Conservation (phyloP, 306 rosid genomes). For the Inga leiocalycina region DNA sequence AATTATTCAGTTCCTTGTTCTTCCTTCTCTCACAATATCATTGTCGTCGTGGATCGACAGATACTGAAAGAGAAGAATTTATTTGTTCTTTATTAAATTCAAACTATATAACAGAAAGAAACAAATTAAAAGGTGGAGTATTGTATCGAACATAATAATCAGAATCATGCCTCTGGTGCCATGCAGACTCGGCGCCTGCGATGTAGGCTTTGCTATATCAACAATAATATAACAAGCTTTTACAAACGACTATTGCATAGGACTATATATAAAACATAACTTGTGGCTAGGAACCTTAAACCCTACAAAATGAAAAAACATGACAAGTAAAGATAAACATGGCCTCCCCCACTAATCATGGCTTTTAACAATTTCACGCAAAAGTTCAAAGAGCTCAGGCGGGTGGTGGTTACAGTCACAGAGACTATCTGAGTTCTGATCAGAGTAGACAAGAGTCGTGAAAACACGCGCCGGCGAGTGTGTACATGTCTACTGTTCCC, state of each 20-base stretch:
- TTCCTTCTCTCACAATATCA: not conserved
- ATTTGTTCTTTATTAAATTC: not conserved
- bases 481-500: not conserved
- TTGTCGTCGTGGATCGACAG: not conserved
- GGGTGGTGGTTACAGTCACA: not conserved
- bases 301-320: not conserved
- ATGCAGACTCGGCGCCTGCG: not conserved
- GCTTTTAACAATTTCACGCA: slow-evolving; percentile 26
- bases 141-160: not conserved
- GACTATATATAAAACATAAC: not conserved
- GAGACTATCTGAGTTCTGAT: not conserved
- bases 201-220: not conserved
- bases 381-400: not conserved
- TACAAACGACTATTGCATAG: not conserved
- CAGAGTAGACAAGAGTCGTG: not conserved
- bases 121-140: not conserved
- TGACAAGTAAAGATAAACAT: slow-evolving; percentile 6
- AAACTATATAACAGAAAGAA: not conserved
- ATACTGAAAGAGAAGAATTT: not conserved
- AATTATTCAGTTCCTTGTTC: not conserved
- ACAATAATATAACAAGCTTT: not conserved
- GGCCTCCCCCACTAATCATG: not conserved
- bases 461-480: not conserved
- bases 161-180: not conserved
- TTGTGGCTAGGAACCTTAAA: not conserved